phyloP scores from a whole-genome alignment of 1,139 yeast genomes.

The Komagataea norvegica region DNA sequence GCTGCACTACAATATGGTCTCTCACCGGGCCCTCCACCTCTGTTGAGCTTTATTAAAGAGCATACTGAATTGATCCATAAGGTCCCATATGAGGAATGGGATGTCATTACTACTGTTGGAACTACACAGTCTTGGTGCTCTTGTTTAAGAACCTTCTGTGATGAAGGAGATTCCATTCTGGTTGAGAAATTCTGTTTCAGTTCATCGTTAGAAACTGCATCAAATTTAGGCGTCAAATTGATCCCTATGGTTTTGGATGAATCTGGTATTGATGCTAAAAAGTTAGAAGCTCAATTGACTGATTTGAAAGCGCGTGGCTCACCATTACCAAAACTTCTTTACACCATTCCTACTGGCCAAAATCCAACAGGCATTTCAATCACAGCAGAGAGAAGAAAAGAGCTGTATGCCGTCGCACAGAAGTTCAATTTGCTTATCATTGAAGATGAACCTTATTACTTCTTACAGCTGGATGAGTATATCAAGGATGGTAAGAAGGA shows the following conservation, averaged over 20 bases:
- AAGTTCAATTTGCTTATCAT: conserved; percentile 78
- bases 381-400: conserved; percentile 64
- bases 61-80: conserved; percentile 62
- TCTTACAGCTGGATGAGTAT: conserved; percentile 79
- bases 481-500: conserved; percentile 31
- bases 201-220: conserved; percentile 79
- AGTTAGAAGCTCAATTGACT: conserved; percentile 56
- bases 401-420: conserved; percentile 66
- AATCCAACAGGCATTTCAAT: conserved; percentile 90
- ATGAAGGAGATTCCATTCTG: conserved; percentile 73
- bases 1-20: conserved; percentile 73
- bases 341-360: conserved; percentile 90
- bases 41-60: conserved; percentile 53
- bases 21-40: conserved; percentile 61
- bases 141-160: conserved; percentile 69
- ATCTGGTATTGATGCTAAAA: conserved; percentile 74
- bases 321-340: conserved; percentile 66
- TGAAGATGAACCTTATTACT: conserved; percentile 95
- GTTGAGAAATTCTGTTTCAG: conserved; percentile 83
- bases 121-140: conserved; percentile 91
- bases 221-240: conserved; percentile 63
- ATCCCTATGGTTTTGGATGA: conserved; percentile 78
- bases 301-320: conserved; percentile 56
- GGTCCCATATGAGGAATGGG: conserved; percentile 67
- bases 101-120: conserved; percentile 59